These are phyloP conservation scores for Kockiozyma suomiensis DNA, from an alignment of 805 yeast genomes.

Conservation along the genomic window DNA sequence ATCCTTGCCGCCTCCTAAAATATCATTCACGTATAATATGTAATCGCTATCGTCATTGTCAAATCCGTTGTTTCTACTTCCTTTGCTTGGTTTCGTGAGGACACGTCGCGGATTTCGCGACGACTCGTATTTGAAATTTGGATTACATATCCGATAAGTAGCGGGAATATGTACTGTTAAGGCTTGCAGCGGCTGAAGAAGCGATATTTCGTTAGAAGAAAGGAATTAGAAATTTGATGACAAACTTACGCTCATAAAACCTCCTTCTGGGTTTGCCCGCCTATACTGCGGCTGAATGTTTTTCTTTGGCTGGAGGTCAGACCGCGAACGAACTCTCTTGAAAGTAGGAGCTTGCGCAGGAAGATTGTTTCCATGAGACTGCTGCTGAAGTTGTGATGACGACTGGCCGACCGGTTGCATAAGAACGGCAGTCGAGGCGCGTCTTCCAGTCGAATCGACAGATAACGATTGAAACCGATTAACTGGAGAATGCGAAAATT, in stretches of 20 bases:
- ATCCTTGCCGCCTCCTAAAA: conserved; percentile 82
- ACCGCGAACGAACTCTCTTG: conserved; percentile 20
- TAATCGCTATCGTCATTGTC: conserved; percentile 91
- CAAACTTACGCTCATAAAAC: conserved; percentile 34
- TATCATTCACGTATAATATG: conserved; percentile 90
- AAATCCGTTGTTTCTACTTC: conserved; percentile 73
- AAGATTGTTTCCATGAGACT: not conserved
- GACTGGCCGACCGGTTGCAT: conserved; percentile 15
- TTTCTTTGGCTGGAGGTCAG: conserved; percentile 31
- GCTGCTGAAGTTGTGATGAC: conserved; percentile 3
- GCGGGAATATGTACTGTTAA: conserved; percentile 75
- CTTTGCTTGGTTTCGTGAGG: conserved; percentile 88
- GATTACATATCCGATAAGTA: conserved; percentile 82
- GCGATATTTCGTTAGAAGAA: no score
- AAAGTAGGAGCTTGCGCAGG: conserved; percentile 24
- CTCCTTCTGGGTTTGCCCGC: conserved; percentile 38
- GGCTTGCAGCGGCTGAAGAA: conserved; percentile 75
- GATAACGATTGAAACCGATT: conserved; percentile 29
- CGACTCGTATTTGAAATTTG: conserved; percentile 78
- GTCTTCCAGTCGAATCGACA: conserved; percentile 23
- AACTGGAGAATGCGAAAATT: conserved; percentile 13
- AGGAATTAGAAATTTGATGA: not conserved
- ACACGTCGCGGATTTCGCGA: conserved; percentile 89
- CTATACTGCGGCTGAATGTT: conserved; percentile 33
- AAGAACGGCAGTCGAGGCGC: conserved; percentile 24